phyloP scores from a whole-genome alignment of 805 yeast genomes.

The Wickerhamomyces alni region DNA sequence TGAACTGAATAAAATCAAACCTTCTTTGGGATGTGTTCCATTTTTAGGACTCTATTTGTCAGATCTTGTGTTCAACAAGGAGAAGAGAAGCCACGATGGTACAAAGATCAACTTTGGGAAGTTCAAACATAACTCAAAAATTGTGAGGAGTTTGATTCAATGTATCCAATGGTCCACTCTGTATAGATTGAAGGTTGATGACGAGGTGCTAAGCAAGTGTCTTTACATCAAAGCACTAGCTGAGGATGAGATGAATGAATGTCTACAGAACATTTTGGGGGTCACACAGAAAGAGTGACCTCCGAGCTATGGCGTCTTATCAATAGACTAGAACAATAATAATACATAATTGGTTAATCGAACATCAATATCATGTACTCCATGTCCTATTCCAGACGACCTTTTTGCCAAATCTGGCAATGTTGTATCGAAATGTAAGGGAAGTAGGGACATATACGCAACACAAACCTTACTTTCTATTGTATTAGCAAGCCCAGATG shows the following conservation, averaged over 20 bases:
- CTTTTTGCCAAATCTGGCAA: too few species aligned
- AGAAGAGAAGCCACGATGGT: slow-evolving; percentile 27
- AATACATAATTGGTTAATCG: too few species aligned
- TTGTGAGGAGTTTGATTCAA: slow-evolving; percentile 71
- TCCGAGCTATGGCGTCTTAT: neutral
- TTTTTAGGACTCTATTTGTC: slow-evolving; percentile 82
- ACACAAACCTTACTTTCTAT: too few species aligned
- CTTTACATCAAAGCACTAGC: slow-evolving; percentile 70
- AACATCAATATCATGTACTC: too few species aligned
- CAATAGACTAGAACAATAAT: too few species aligned
- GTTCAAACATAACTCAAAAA: slow-evolving; percentile 66
- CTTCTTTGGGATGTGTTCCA: slow-evolving; percentile 78
- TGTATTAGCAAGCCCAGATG: too few species aligned
- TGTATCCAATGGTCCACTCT: slow-evolving; percentile 80
- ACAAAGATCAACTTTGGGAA: slow-evolving; percentile 64
- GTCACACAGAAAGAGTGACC: neutral
- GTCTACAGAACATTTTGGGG: slow-evolving; percentile 15
- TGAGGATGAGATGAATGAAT: slow-evolving; percentile 61
- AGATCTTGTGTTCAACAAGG: slow-evolving; percentile 67
- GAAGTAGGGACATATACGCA: too few species aligned
- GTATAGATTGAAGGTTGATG: slow-evolving; percentile 49
- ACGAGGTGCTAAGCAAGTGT: slow-evolving; percentile 75
- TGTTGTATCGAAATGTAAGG: too few species aligned
- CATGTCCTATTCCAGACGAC: too few species aligned
- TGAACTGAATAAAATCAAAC: slow-evolving; percentile 52